Evolutionary conservation across 2,329 filamentous ascomycete species (phyloP).

Genomic region (Parastagonospora avenae): DNA sequence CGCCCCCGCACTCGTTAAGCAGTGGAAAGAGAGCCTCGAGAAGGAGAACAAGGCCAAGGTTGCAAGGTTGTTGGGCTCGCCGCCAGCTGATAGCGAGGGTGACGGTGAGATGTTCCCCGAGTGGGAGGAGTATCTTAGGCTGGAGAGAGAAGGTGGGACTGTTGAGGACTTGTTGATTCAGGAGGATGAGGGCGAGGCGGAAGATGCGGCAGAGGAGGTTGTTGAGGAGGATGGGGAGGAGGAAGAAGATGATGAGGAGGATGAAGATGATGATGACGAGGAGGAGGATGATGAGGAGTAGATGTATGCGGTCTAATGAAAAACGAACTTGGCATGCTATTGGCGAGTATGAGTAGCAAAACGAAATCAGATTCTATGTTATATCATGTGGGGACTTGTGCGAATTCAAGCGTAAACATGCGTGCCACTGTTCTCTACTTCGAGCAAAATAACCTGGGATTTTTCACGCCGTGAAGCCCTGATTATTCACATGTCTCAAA

Average conservation of each 20-base stretch:
- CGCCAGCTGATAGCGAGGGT: slow-evolving; percentile 65
- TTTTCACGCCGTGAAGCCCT: too few species aligned
- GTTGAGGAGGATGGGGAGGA: slow-evolving; percentile 37
- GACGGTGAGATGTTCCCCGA: slow-evolving; percentile 90
- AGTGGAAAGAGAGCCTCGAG: slow-evolving; percentile 86
- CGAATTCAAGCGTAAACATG: too few species aligned
- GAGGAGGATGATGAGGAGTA: slow-evolving; percentile 1
- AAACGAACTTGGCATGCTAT: too few species aligned
- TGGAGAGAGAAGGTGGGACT: slow-evolving; percentile 74
- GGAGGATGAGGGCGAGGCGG: slow-evolving; percentile 40
- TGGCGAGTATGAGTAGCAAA: too few species aligned
- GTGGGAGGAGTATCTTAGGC: slow-evolving; percentile 86
- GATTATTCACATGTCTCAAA: too few species aligned
- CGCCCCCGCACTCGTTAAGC: slow-evolving; percentile 67
- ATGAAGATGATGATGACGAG: slow-evolving; percentile 28
- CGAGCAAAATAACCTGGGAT: too few species aligned
- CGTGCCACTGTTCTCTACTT: too few species aligned
- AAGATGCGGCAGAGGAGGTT: slow-evolving; percentile 40
- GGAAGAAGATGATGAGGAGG: slow-evolving; percentile 32
- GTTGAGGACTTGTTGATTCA: slow-evolving; percentile 44
- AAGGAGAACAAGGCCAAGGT: slow-evolving; percentile 85
- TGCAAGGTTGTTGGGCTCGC: slow-evolving; percentile 79
- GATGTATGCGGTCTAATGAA: too few species aligned
- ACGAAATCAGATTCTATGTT: too few species aligned
- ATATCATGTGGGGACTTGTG: too few species aligned